A percentile compares a stretch with the other conserved stretches of the same genome.
phyloP scores from a whole-genome alignment of 1,284 basidiomycete species.

The Ustilago sp. region DNA sequence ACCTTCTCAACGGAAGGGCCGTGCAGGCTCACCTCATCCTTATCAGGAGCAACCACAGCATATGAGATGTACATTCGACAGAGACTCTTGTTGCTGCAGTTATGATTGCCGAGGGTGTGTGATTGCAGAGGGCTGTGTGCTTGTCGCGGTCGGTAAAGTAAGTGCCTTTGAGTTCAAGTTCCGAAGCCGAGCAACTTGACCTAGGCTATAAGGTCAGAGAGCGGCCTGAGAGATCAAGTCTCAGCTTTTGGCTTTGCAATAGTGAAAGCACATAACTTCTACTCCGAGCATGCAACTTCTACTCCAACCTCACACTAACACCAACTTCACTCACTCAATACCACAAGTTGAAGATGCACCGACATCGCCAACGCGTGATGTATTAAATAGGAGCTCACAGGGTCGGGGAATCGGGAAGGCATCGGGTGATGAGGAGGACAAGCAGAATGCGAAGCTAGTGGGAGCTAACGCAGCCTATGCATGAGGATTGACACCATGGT shows the following conservation, averaged over 20 bases:
- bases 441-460: too few relatives aligned
- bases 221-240: background rate
- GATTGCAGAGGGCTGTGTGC: background rate
- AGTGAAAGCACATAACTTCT: background rate
- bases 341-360: too few relatives aligned
- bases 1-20: background rate
- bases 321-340: too few relatives aligned
- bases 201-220: background rate
- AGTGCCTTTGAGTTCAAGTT: constrained; percentile 1
- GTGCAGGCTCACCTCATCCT: background rate
- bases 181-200: constrained; percentile 2
- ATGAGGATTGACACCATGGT: too few relatives aligned
- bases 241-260: background rate
- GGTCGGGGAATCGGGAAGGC: too few relatives aligned
- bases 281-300: too few relatives aligned
- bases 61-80: background rate
- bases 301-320: too few relatives aligned
- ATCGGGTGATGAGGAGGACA: too few relatives aligned
- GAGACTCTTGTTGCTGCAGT: background rate
- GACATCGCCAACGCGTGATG: too few relatives aligned
- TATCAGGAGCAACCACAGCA: background rate
- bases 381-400: too few relatives aligned
- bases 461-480: too few relatives aligned
- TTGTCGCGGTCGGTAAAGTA: background rate
- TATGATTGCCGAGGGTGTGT: background rate